Evolutionary conservation across 129 eudicot species (phyloP), one percentile per base, ranked within the genome.

Genomic region (Smallanthus sonchifolius): DNA sequence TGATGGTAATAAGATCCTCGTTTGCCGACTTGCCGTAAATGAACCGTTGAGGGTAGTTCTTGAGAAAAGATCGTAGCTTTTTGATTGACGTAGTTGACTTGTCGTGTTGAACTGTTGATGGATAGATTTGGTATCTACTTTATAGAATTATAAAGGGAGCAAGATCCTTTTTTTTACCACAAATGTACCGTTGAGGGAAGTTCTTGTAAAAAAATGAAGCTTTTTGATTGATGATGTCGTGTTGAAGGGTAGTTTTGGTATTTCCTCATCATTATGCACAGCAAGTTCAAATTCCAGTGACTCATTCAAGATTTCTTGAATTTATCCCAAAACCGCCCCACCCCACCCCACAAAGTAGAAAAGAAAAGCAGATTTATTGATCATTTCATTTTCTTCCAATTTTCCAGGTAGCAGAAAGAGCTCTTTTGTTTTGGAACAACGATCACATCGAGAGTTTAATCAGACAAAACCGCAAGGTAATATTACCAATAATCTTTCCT

Each of bases 401-500:
- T 44, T 43, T 79, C 32, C 77, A 92, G 98, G 98, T 92, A 76
- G 98, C 98, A 2, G 96, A 92, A 75, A 76, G 96, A 71, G 78
- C 92, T 70, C 79, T 92, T 11, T 89, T 89, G 75, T 70, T 92
- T 55, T 92, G 98, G 98, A 92, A 85, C 89, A 92, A 87, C 52
- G 98, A 87, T 74, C 98, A 92, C 84, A 81, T 92, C 2, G 95
- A 92, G 79, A 90, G 54, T 78, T 82, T 92, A 16, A 89, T 92
- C 32, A 81, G 83, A 78, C 96, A 87, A 83, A 92, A 92, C 52
- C 98, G 98, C 59, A 86, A 86, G 73, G 80, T 87, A 34, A 87
- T 92, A 52, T 84, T 92, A 13, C 98, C 98, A 52, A 87, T 89
- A 15, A 87, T 92, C 84, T 87, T 92, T 82, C 98, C 98, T 16